Percentiles rank a stretch among this genome's conserved stretches.
Evolutionary conservation across 2,329 filamentous ascomycete genomes (phyloP).

Genomic region (Penicillium janthinellum): DNA sequence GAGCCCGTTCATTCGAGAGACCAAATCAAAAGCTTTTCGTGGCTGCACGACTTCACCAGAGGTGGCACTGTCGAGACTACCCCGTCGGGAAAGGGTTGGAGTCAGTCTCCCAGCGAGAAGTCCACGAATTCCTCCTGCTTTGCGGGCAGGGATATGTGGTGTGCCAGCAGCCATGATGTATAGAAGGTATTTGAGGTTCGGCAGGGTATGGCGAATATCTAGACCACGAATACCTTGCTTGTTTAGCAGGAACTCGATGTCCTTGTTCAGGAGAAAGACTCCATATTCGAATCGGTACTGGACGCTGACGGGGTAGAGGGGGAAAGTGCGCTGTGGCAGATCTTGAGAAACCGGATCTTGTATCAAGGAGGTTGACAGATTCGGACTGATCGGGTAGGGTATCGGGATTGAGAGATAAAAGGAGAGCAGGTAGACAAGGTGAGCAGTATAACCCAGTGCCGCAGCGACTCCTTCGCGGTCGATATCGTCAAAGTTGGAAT

Average conservation of each 20-base stretch:
- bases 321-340: conserved; percentile 69
- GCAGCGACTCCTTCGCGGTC: conserved; percentile 72
- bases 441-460: conserved; percentile 76
- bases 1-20: conserved; percentile 31
- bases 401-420: conserved; percentile 78
- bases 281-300: conserved; percentile 94
- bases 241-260: conserved; percentile 74
- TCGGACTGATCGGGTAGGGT: conserved; percentile 74
- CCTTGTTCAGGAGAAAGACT: conserved; percentile 94
- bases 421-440: conserved; percentile 73
- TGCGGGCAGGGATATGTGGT: conserved; percentile 59
- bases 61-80: conserved; percentile 44
- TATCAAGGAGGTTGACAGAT: conserved; percentile 74
- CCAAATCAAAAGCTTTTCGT: conserved; percentile 28
- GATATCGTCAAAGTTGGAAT: conserved; percentile 72
- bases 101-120: conserved; percentile 44
- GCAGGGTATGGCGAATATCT: conserved; percentile 87
- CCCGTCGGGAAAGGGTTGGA: conserved; percentile 41
- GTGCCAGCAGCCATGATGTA: conserved; percentile 85
- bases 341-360: conserved; percentile 68
- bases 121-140: conserved; percentile 56
- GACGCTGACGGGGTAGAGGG: conserved; percentile 73
- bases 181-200: conserved; percentile 89
- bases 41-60: conserved; percentile 35
- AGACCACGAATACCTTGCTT: conserved; percentile 74